Evolutionary conservation across 1,139 yeast genomes (phyloP).

Genomic region (Yarrowia galli): DNA sequence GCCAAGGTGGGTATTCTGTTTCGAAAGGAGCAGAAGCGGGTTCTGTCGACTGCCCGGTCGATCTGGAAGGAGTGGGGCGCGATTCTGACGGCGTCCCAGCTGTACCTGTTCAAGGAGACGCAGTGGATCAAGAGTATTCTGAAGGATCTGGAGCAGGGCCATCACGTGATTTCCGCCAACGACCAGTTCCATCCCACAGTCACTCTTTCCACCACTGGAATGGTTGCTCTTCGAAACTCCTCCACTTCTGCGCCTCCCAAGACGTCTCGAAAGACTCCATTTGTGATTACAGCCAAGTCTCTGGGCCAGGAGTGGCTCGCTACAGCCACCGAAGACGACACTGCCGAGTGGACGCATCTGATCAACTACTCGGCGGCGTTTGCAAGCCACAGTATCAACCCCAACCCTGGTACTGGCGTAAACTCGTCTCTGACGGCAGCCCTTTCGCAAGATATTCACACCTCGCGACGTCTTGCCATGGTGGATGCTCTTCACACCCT

Average conservation of each 20-base stretch:
- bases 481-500: slow-evolving; percentile 33
- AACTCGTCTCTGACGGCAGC: slow-evolving; percentile 22
- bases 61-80: slow-evolving; percentile 56
- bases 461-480: slow-evolving; percentile 32
- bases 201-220: slow-evolving; percentile 50
- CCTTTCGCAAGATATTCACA: slow-evolving; percentile 31
- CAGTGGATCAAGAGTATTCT: slow-evolving; percentile 51
- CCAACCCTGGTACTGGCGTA: slow-evolving; percentile 23
- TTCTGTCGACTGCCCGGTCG: slow-evolving; percentile 47
- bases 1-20: slow-evolving; percentile 53
- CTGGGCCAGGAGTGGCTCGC: slow-evolving; percentile 52
- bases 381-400: slow-evolving; percentile 53
- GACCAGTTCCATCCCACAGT: slow-evolving; percentile 53
- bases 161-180: slow-evolving; percentile 48
- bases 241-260: slow-evolving; percentile 39
- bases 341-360: slow-evolving; percentile 62
- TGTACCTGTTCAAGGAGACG: slow-evolving; percentile 54
- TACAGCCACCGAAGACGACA: slow-evolving; percentile 52
- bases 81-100: slow-evolving; percentile 53
- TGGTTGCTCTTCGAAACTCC: slow-evolving; percentile 50
- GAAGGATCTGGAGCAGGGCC: slow-evolving; percentile 37
- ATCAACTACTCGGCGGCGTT: slow-evolving; percentile 64
- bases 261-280: slow-evolving; percentile 44
- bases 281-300: slow-evolving; percentile 48
- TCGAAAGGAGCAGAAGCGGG: slow-evolving; percentile 52